phyloP scores from a whole-genome alignment of 2,329 filamentous ascomycete genomes.

The Microsporum audouinii region DNA sequence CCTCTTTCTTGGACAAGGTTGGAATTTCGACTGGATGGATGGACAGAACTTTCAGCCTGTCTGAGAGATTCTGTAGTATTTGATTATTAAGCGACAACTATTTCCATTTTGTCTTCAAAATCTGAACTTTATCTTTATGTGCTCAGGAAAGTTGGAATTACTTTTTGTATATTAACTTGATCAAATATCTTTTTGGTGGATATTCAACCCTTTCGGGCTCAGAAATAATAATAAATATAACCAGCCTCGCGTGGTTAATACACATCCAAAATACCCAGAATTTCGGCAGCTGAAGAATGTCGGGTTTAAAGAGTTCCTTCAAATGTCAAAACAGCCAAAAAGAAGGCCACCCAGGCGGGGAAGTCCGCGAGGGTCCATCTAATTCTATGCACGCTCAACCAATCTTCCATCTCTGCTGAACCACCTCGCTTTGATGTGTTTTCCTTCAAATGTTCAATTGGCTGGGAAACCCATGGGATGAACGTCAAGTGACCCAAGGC shows the following conservation, averaged over 20 bases:
- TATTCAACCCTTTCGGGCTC: background rate
- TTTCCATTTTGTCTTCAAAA: background rate
- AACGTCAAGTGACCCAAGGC: constrained; percentile 13
- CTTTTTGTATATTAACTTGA: background rate
- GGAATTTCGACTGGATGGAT: constrained; percentile 30
- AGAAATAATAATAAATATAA: no score
- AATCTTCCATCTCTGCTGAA: constrained; percentile 9
- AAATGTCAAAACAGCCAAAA: constrained; percentile 10
- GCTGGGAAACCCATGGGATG: constrained; percentile 12
- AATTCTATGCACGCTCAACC: constrained; percentile 14
- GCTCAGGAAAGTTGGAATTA: background rate
- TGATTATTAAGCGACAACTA: background rate
- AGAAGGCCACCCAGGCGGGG: constrained; percentile 12
- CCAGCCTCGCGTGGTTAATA: no score
- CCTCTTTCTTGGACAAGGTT: constrained; percentile 31
- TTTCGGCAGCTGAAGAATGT: no score
- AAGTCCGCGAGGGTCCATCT: constrained; percentile 12
- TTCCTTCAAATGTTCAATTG: constrained; percentile 10
- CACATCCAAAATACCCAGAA: no score
- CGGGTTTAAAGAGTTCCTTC: background rate
- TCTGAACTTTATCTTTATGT: background rate
- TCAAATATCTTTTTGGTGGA: background rate
- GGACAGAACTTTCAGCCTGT: background rate
- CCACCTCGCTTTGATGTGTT: constrained; percentile 6
- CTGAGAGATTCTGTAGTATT: background rate